Evolutionary conservation across 108 stramenopile genomes (phyloP).

Genomic region (Conticribra guillardii): DNA sequence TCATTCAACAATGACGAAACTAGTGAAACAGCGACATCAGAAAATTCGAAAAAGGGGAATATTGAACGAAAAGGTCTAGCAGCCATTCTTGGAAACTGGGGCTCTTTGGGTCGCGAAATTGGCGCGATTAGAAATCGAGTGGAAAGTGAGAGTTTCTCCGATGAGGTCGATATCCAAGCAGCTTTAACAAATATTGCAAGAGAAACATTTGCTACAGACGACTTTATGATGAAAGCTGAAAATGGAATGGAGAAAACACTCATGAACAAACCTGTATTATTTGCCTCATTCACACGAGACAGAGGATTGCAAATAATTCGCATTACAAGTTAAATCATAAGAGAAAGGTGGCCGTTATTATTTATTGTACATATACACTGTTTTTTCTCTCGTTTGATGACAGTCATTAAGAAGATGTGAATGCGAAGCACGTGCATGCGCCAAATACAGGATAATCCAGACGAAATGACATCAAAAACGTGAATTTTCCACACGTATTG

Average conservation of each 20-base stretch:
- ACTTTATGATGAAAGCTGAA: not conserved
- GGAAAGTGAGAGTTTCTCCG: conserved; percentile 1
- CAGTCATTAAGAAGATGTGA: too few relatives aligned
- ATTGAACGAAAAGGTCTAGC: conserved; percentile 9
- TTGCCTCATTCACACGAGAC: conserved; percentile 37
- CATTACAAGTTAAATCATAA: not conserved
- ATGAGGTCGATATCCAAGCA: conserved; percentile 29
- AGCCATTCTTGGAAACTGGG: conserved; percentile 47
- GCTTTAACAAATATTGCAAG: conserved; percentile 13
- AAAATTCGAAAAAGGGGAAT: not conserved
- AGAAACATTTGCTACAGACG: conserved; percentile 11
- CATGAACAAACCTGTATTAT: conserved; percentile 15
- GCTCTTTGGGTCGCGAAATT: conserved; percentile 7
- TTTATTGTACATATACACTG: not conserved
- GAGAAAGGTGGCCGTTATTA: not conserved
- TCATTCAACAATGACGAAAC: not conserved
- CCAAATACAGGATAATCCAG: too few relatives aligned
- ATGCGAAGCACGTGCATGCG: too few relatives aligned
- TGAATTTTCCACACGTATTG: too few relatives aligned
- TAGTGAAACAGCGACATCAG: not conserved
- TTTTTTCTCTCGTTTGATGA: too few relatives aligned
- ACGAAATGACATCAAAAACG: too few relatives aligned
- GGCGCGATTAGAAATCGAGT: conserved; percentile 15
- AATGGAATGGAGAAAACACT: not conserved
- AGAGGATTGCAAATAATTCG: conserved; percentile 27